phyloP scores from a whole-genome alignment of 768 basidiomycete species.

The Suillus luteus region DNA sequence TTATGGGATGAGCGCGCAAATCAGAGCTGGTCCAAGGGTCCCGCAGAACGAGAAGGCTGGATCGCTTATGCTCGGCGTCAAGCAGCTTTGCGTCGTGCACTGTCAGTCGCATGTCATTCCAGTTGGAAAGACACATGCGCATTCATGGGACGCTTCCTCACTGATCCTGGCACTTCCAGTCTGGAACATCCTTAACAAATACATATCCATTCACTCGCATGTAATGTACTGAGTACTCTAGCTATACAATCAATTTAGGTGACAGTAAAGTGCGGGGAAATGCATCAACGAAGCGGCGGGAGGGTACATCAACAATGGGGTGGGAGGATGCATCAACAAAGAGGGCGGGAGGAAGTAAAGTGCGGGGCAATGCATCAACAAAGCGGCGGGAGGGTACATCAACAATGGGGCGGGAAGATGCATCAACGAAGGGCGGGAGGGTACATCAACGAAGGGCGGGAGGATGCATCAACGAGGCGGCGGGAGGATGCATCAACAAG shows the following conservation, averaged over 20 bases:
- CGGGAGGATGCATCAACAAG: no score
- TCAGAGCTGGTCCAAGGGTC: no score
- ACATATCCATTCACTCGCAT: not conserved
- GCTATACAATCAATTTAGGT: not conserved
- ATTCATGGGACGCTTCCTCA: not conserved
- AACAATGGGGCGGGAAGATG: not conserved
- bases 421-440: not conserved
- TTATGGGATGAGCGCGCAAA: conserved; percentile 3
- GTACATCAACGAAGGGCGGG: not conserved
- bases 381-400: no score
- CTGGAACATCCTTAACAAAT: no score
- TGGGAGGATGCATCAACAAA: not conserved
- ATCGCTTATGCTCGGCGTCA: not conserved
- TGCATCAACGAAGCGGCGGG: no score
- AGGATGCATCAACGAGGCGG: not conserved
- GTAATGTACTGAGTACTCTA: not conserved
- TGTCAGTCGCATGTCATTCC: not conserved
- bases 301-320: not conserved
- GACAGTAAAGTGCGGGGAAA: not conserved
- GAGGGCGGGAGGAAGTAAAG: no score
- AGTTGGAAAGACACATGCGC: not conserved
- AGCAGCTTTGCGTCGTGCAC: not conserved
- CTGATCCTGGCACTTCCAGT: no score
- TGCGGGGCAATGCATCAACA: no score
- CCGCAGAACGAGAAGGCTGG: not conserved